phyloP scores from a whole-genome alignment of 768 basidiomycete genomes.

The Chalciporus chontae region DNA sequence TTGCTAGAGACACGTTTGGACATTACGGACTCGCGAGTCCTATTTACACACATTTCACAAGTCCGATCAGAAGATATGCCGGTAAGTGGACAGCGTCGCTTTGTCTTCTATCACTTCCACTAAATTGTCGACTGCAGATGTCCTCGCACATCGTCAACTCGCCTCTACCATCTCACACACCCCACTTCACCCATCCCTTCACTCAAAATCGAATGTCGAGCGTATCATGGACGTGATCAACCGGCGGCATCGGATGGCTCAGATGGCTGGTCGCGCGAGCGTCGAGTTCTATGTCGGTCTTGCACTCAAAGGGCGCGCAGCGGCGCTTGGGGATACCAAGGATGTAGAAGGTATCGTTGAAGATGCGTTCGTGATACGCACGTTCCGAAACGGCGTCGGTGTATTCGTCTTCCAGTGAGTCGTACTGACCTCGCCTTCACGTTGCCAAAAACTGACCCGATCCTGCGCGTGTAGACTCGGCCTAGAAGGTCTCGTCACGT shows the following conservation, averaged over 20 bases:
- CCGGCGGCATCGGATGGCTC: conserved; percentile 90
- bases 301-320: conserved; percentile 70
- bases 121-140: conserved; percentile 46
- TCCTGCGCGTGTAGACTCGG: conserved; percentile 60
- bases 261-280: conserved; percentile 95
- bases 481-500: conserved; percentile 90
- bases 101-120: neutral
- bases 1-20: conserved; percentile 86
- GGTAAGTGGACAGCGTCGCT: conserved; percentile 42
- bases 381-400: conserved; percentile 93
- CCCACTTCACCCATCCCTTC: conserved; percentile 81
- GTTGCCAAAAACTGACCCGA: neutral
- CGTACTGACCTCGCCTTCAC: neutral
- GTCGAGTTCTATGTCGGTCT: conserved; percentile 97
- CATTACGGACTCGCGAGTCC: conserved; percentile 97
- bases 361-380: conserved; percentile 90
- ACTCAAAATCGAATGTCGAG: conserved; percentile 87
- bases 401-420: conserved; percentile 92
- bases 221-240: conserved; percentile 84
- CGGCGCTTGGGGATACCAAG: conserved; percentile 29
- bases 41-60: conserved; percentile 98
- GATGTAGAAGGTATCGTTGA: conserved; percentile 50
- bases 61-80: conserved; percentile 94
- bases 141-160: conserved; percentile 91
- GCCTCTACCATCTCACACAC: conserved; percentile 83